A percentile compares a stretch with the other conserved stretches of the same genome.
Conservation (phyloP, 805 yeast genomes). For the Saccharomycopsis vini region DNA sequence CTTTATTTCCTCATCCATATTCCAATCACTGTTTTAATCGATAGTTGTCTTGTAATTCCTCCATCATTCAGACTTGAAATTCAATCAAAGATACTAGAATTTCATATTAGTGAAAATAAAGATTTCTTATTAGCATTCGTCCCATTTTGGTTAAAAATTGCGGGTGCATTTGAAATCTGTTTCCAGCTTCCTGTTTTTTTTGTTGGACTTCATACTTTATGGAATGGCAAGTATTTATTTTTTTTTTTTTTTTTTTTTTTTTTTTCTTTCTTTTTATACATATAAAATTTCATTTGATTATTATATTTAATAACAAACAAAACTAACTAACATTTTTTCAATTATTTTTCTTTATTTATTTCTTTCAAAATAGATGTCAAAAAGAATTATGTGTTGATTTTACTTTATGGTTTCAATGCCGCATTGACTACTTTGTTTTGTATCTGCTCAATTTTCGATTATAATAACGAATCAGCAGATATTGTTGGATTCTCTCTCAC, state of each 20-base stretch:
- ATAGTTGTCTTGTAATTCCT: constrained; percentile 65
- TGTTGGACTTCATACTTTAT: constrained; percentile 31
- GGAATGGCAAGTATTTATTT: constrained; percentile 26
- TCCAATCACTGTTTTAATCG: constrained; percentile 68
- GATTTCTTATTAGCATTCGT: constrained; percentile 56
- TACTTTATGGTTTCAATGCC: constrained; percentile 77
- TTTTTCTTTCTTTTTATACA: too few species aligned
- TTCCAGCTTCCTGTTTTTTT: constrained; percentile 78
- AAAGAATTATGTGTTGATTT: constrained; percentile 34
- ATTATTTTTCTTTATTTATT: constrained; percentile 10
- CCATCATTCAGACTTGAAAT: constrained; percentile 34
- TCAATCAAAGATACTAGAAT: constrained; percentile 42
- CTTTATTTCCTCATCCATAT: constrained; percentile 56
- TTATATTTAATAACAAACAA: neutral
- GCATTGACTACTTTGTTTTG: constrained; percentile 72
- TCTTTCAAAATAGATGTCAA: constrained; percentile 10
- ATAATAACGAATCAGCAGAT: constrained; percentile 8
- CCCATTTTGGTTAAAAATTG: constrained; percentile 67
- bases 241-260: too few species aligned
- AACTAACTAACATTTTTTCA: neutral
- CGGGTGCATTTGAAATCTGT: constrained; percentile 62
- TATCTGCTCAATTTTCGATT: constrained; percentile 36
- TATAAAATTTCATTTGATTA: too few species aligned
- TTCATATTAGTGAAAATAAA: constrained; percentile 56
- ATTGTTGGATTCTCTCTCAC: constrained; percentile 29